Base-by-base conservation (phyloP, 2,329 filamentous ascomycete genomes). In the Geosmithia putterillii region DNA sequence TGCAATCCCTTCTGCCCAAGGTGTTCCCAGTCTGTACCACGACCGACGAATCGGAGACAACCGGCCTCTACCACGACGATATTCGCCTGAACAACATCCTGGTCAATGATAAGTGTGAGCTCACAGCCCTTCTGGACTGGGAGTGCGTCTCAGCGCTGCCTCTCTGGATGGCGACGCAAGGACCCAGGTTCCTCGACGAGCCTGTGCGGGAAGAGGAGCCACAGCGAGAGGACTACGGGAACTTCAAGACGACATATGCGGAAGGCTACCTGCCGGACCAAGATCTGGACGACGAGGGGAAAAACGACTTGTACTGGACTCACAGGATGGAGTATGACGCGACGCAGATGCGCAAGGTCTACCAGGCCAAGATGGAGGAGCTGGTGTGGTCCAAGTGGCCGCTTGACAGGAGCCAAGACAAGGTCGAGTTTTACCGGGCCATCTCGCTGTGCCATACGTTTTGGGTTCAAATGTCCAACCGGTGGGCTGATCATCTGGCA, bases 101-200 rank as follows among this genome's bases (percentile, higher is more conserved):
- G 21, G 57, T 69, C 1, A 53, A 68, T 42, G 52, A 60, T 0
- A 22, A 56, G 5, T 60, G 60, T 1, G 45, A 45, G 0, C 47
- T 69, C 5, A 63, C 60, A 1, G 65, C 49, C 4, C 41, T 69
- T 0, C 38, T 68, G 3, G 64, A 69, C 47, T 70, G 64, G 63
- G 63, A 70, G 44, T 67, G 58, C 37, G 58, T 66, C 10, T 66
- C 60, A 7, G 50, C 60, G 2, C 22, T 66, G 44, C 66, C 65
- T 7, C 48, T 58, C 14, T 70, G 64, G 66, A 48, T 53, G 40
- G 50, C 57, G 4, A 57, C 54, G 10, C 42, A 53, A 20, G 39
- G 57, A 21, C 64, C 65, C 8, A 47, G 51, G 22, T 64, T 69
- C 41, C 51, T 69, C 1, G 34, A 49, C 0, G 57, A 52, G 0